Base-by-base conservation (phyloP, 169 alveolate genomes). In the Cryptosporidium tyzzeri region DNA sequence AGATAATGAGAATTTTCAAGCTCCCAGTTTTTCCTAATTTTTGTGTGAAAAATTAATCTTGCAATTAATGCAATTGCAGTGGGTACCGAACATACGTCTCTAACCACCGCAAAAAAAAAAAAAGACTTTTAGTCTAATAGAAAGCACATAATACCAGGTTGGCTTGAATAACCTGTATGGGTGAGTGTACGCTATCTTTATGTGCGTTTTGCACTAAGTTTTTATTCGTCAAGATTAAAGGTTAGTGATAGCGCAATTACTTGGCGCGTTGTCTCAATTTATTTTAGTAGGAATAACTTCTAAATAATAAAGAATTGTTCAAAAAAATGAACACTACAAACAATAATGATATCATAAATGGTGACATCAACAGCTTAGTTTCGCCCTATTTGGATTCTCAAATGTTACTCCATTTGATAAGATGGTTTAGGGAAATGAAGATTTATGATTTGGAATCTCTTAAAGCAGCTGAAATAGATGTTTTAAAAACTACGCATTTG, bases 181-280 rank as follows among this genome's bases (percentile, higher is more conserved):
- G 37, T 23, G 35, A 48, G 0, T 14, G 21, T 65, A 14, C 12
- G 9, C 7, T 21, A 55, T 55, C 23, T 55, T 35, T 37, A 55
- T 55, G 37, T 26, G 1, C 23, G 8, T 55, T 55, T 23, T 55
- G 67, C 26, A n/a, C 67, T 2, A 37, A 23, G 29, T 9, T 55
- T 23, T 55, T 12, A 21, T 55, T 55, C 67, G 26, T 26, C 31
- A 55, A 26, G 67, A 23, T 23, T n/a, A 55, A 55, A 26, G 29
- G 29, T 8, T 8, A 39, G 26, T 21, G 18, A 21, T 18, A 67
- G 55, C 73, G 73, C 73, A 31, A 39, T 23, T 39, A 31, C 18
- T 74, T 55, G 71, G 80, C 89, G 89, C 80, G 89, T 59, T 80
- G 89, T 80, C 89, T 80, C 89, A 80, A 48, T 41, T 51, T 6